Base-by-base conservation (phyloP, 2,329 filamentous ascomycete genomes). In the Fusarium sp. region DNA sequence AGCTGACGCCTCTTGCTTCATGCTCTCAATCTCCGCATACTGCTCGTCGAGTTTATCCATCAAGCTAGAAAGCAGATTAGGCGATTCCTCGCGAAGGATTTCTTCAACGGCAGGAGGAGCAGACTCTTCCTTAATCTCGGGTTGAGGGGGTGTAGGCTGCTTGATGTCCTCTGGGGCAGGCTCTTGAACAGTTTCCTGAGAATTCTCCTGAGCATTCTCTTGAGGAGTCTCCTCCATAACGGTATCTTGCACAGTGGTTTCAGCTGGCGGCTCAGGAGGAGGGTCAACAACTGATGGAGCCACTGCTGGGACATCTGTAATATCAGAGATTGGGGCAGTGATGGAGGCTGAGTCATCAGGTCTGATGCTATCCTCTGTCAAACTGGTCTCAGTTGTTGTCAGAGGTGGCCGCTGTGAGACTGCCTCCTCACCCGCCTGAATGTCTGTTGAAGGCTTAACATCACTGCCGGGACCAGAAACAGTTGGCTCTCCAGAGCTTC, bases 31-130 rank as follows among this genome's bases (percentile, higher is more conserved):
- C 54, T 38, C 64, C 37, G 40, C 60, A 12, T 71, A 76, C 62
- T 85, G 83, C 35, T 82, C 80, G 60, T 85, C 81, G 38, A 86
- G 78, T 37, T 83, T 84, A 3, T 83, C 80, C 71, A 86, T 81
- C 2, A 85, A 74, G n/a, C 80, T 82, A n/a, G 80, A 82, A 26
- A 86, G 80, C 38, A 86, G 60, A 71, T 86, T 83, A 11, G 82
- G 79, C 30, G 64, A 66, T 10, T 37, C 63, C 17, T 33, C 52
- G 3, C 42, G 56, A 42, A 35, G 20, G 23, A 50, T 17, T 20
- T 65, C 62, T 38, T 83, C 82, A 17, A 82, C 80, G 4, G 80
- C 76, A 35, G 78, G 78, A 37, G 61, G 76, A 35, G 77, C 78
- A 20, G 56, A 57, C 20, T 79, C 78, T 13, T 64, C 64, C 30